Conservation (phyloP, 2,329 filamentous ascomycete species). For the Aspergillus pseudotamarii region DNA sequence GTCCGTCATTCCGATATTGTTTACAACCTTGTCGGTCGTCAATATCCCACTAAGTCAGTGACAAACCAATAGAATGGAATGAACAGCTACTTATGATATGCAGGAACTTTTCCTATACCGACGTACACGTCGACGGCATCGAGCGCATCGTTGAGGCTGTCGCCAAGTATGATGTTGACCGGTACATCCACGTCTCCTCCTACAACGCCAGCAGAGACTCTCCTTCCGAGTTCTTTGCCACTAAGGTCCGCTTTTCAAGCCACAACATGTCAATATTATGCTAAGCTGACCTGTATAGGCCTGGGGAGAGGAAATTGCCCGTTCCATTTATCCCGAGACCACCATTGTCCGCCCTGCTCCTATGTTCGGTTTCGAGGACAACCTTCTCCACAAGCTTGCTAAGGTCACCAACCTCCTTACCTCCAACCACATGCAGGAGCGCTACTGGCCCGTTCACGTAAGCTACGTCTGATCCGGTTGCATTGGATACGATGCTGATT, state of each 20-base stretch:
- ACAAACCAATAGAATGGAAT: background rate
- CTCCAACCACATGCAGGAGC: conserved; percentile 90
- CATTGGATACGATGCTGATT: conserved; percentile 18
- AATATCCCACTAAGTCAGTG: conserved; percentile 90
- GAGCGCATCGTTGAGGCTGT: conserved; percentile 91
- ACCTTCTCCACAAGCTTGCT: conserved; percentile 83
- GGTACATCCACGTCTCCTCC: conserved; percentile 94
- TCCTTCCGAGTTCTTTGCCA: conserved; percentile 83
- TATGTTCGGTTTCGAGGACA: conserved; percentile 93
- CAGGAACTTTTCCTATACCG: conserved; percentile 89
- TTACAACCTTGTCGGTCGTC: conserved; percentile 91
- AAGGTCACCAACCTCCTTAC: conserved; percentile 80
- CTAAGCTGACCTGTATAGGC: conserved; percentile 53
- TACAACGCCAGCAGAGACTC: conserved; percentile 85
- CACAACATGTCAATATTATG: conserved; percentile 2
- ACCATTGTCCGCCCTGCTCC: conserved; percentile 94
- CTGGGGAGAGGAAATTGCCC: conserved; percentile 78
- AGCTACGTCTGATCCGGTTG: conserved; percentile 22
- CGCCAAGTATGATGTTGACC: conserved; percentile 96
- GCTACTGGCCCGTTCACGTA: conserved; percentile 89
- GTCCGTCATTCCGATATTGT: conserved; percentile 97
- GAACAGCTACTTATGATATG: conserved; percentile 34
- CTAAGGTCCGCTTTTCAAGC: conserved; percentile 65
- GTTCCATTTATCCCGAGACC: conserved; percentile 91
- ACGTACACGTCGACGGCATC: conserved; percentile 90